These are phyloP conservation scores for Metschnikowia lachancei DNA, from an alignment of 805 yeast genomes.

Conservation along the genomic window DNA sequence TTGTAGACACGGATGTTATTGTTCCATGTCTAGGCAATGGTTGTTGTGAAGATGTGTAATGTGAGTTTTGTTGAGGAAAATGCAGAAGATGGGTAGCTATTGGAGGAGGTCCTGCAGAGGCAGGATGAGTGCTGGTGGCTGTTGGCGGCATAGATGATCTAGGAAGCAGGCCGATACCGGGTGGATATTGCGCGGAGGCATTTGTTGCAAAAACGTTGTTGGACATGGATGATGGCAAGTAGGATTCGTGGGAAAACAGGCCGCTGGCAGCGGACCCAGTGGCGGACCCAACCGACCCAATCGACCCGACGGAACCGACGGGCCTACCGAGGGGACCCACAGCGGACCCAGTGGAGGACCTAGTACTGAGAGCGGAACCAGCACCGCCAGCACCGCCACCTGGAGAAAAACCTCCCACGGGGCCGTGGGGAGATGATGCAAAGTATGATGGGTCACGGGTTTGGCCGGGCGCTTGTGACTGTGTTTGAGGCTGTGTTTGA, in stretches of 20 bases:
- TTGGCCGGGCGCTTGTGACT: not conserved
- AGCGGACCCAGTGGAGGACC: too few relatives aligned
- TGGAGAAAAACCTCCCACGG: not conserved
- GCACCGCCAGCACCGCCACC: not conserved
- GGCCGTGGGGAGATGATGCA: constrained; percentile 10
- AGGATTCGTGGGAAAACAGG: too few relatives aligned
- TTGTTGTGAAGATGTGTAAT: not conserved
- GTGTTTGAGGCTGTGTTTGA: not conserved
- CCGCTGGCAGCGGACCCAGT: too few relatives aligned
- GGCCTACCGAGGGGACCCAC: too few relatives aligned
- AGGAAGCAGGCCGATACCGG: not conserved
- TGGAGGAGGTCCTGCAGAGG: not conserved
- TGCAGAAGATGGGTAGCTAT: not conserved
- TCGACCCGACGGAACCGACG: too few relatives aligned
- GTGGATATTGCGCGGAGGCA: not conserved
- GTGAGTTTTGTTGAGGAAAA: not conserved
- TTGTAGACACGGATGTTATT: not conserved
- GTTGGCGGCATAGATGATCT: not conserved
- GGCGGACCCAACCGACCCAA: too few relatives aligned
- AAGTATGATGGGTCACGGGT: constrained; percentile 1
- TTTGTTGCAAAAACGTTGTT: not conserved
- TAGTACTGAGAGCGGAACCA: not conserved
- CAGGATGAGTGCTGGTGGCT: not conserved
- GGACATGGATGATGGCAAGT: not conserved
- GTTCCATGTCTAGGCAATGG: not conserved